These are phyloP conservation scores for Solanum corneliomulleri DNA, from an alignment of 257 asterid genomes.

Conservation along the genomic window DNA sequence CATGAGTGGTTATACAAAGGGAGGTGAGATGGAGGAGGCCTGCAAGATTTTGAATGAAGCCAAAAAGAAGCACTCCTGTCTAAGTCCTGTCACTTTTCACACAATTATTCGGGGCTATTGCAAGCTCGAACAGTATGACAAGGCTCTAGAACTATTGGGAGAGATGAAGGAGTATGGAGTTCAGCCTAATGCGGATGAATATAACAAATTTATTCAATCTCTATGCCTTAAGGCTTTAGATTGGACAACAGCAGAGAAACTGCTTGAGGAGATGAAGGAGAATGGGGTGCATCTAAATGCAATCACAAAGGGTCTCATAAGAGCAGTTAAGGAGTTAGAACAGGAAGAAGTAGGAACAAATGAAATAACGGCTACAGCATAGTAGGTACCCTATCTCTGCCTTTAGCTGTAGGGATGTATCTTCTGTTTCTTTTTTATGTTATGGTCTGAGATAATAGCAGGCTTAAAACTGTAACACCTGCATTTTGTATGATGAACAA, in stretches of 20 bases:
- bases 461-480: neutral
- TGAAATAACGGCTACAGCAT: conserved; percentile 6
- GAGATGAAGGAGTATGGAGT: conserved; percentile 74
- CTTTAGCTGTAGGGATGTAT: neutral
- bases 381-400: neutral
- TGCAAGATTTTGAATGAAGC: conserved; percentile 59
- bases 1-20: conserved; percentile 55
- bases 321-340: conserved; percentile 70
- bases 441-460: neutral
- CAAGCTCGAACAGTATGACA: conserved; percentile 71
- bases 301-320: conserved; percentile 55
- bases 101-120: conserved; percentile 67
- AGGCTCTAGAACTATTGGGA: conserved; percentile 44
- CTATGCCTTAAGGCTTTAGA: conserved; percentile 78
- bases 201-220: conserved; percentile 67
- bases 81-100: conserved; percentile 52
- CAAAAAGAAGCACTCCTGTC: conserved; percentile 49
- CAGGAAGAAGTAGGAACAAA: conserved; percentile 25
- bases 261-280: conserved; percentile 53
- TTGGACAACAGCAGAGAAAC: conserved; percentile 68
- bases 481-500: neutral
- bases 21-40: conserved; percentile 65
- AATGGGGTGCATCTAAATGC: conserved; percentile 54
- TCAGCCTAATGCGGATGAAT: conserved; percentile 56
- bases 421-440: neutral